Conservation (phyloP, 495 filamentous ascomycete species). For the Penicillium coffeae region DNA sequence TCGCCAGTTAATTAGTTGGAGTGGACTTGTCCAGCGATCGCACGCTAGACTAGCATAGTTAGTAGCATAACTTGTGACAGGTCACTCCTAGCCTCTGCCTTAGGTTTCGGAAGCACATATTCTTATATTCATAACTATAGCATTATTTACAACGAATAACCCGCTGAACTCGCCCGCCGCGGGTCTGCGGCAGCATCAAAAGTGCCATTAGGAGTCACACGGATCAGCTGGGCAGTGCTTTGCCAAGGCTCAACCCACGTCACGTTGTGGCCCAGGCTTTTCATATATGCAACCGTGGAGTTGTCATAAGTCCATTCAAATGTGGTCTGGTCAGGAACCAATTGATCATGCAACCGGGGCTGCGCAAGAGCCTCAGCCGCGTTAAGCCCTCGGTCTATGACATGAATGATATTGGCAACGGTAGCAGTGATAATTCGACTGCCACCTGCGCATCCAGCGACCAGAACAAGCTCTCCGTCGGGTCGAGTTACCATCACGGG, state of each 20-base stretch:
- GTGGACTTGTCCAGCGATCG: too few relatives aligned
- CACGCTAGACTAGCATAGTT: too few relatives aligned
- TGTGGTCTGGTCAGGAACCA: slow-evolving; percentile 62
- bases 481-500: slow-evolving; percentile 69
- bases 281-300: slow-evolving; percentile 60
- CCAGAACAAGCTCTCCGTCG: slow-evolving; percentile 63
- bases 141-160: slow-evolving; percentile 62
- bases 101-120: too few relatives aligned
- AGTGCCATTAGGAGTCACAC: slow-evolving; percentile 64
- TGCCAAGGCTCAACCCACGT: slow-evolving; percentile 60
- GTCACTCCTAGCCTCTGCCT: too few relatives aligned
- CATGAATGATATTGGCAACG: slow-evolving; percentile 68
- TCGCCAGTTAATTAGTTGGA: too few relatives aligned
- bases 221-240: slow-evolving; percentile 70
- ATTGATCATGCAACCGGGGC: slow-evolving; percentile 79
- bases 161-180: slow-evolving; percentile 68
- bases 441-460: slow-evolving; percentile 77
- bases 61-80: too few relatives aligned
- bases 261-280: slow-evolving; percentile 64
- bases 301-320: slow-evolving; percentile 75
- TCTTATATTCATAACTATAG: neutral
- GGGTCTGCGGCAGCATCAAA: slow-evolving; percentile 78
- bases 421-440: slow-evolving; percentile 85
- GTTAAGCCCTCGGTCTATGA: slow-evolving; percentile 61
- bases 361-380: slow-evolving; percentile 57